A percentile compares a stretch with the other conserved stretches of the same genome.
These are phyloP conservation scores for Piedraia hortae DNA, from an alignment of 2,329 filamentous ascomycete genomes.

Conservation along the genomic window DNA sequence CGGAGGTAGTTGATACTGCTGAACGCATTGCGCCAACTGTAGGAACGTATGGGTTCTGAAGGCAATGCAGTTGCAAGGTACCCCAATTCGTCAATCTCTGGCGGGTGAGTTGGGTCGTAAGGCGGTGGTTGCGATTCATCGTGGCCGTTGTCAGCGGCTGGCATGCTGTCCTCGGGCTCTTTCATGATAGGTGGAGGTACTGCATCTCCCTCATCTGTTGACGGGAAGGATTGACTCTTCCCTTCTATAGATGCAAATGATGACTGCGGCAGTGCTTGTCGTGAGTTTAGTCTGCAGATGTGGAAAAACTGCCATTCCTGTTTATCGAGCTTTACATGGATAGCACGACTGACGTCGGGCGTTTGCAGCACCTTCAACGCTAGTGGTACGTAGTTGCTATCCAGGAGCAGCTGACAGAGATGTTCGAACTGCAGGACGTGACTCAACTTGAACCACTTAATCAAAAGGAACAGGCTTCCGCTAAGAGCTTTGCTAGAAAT, in stretches of 20 bases:
- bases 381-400: constrained; percentile 82
- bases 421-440: constrained; percentile 94
- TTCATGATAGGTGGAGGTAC: constrained; percentile 50
- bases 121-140: background rate
- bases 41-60: constrained; percentile 54
- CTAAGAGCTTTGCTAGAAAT: constrained; percentile 78
- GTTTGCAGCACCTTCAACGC: constrained; percentile 83
- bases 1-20: constrained; percentile 84
- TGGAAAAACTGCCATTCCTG: constrained; percentile 73
- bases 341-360: constrained; percentile 73
- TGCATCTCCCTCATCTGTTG: constrained; percentile 34
- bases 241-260: constrained; percentile 9
- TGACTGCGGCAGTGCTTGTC: constrained; percentile 19
- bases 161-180: constrained; percentile 1
- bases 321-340: constrained; percentile 62
- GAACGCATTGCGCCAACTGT: constrained; percentile 86
- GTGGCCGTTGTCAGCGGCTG: constrained; percentile 4
- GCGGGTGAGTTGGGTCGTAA: constrained; percentile 11
- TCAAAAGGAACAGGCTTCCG: constrained; percentile 57
- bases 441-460: constrained; percentile 92
- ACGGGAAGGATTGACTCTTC: constrained; percentile 24
- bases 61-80: constrained; percentile 48
- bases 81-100: constrained; percentile 62
- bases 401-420: constrained; percentile 69
- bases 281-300: constrained; percentile 52